phyloP scores from a whole-genome alignment of 108 stramenopile species.

The Conticribra guillardii region DNA sequence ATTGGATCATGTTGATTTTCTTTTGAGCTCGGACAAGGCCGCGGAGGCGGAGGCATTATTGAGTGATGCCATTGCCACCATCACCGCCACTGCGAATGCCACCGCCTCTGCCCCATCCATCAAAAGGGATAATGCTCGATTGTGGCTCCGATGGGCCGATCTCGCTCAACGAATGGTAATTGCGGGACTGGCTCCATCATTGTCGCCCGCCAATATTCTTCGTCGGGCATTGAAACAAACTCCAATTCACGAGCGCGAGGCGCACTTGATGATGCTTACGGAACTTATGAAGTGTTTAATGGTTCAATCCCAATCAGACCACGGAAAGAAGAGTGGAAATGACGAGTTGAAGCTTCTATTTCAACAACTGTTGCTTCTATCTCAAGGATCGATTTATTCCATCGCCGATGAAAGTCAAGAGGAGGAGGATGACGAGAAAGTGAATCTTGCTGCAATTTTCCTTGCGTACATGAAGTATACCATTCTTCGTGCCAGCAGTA shows the following conservation, averaged over 20 bases:
- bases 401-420: slow-evolving; percentile 4
- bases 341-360: slow-evolving; percentile 45
- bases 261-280: slow-evolving; percentile 53
- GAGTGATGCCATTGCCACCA: slow-evolving; percentile 19
- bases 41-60: slow-evolving; percentile 46
- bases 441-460: slow-evolving; percentile 45
- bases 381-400: slow-evolving; percentile 34
- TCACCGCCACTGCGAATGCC: slow-evolving; percentile 7
- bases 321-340: not conserved
- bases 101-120: slow-evolving; percentile 9
- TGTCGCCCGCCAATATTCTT: slow-evolving; percentile 47
- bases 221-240: slow-evolving; percentile 51
- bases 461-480: slow-evolving; percentile 50
- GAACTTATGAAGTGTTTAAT: slow-evolving; percentile 66
- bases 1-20: slow-evolving; percentile 61
- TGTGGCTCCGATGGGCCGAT: slow-evolving; percentile 69
- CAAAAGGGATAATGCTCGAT: slow-evolving; percentile 8
- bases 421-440: slow-evolving; percentile 35
- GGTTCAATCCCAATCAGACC: slow-evolving; percentile 2
- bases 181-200: slow-evolving; percentile 11
- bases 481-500: not conserved
- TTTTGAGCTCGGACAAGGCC: slow-evolving; percentile 34
- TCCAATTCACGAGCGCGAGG: slow-evolving; percentile 52
- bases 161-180: slow-evolving; percentile 31
- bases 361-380: slow-evolving; percentile 64